Conservation (phyloP, 2,329 filamentous ascomycete species). For the Onygena corvina region DNA sequence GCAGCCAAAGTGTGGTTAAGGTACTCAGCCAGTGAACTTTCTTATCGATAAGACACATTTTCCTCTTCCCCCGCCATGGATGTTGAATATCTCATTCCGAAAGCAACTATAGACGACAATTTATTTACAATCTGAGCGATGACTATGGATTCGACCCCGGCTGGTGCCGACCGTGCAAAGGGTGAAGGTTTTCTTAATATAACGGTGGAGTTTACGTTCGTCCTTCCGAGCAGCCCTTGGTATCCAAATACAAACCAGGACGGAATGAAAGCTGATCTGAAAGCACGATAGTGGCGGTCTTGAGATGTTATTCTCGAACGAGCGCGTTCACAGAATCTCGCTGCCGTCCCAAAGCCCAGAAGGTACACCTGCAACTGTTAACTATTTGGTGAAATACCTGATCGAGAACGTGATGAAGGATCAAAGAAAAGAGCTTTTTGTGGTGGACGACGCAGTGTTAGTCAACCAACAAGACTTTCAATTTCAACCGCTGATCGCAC, state of each 20-base stretch:
- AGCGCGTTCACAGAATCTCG: slow-evolving; percentile 58
- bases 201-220: slow-evolving; percentile 63
- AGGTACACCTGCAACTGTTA: slow-evolving; percentile 54
- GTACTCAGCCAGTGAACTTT: too few relatives aligned
- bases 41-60: slow-evolving; percentile 32
- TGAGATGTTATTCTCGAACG: slow-evolving; percentile 83
- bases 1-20: too few relatives aligned
- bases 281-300: slow-evolving; percentile 59
- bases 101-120: background rate
- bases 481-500: background rate
- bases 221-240: slow-evolving; percentile 10
- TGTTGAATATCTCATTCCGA: background rate
- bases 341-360: slow-evolving; percentile 53
- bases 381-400: slow-evolving; percentile 65
- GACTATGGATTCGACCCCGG: slow-evolving; percentile 27
- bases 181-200: slow-evolving; percentile 29
- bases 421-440: slow-evolving; percentile 72
- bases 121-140: background rate
- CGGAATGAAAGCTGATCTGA: background rate
- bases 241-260: background rate
- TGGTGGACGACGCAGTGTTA: slow-evolving; percentile 78
- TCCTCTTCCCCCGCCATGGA: background rate
- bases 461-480: slow-evolving; percentile 34
- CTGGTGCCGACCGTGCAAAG: background rate
- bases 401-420: slow-evolving; percentile 78